phyloP scores from a whole-genome alignment of 148 eudicot genomes.

The Silene latifolia region DNA sequence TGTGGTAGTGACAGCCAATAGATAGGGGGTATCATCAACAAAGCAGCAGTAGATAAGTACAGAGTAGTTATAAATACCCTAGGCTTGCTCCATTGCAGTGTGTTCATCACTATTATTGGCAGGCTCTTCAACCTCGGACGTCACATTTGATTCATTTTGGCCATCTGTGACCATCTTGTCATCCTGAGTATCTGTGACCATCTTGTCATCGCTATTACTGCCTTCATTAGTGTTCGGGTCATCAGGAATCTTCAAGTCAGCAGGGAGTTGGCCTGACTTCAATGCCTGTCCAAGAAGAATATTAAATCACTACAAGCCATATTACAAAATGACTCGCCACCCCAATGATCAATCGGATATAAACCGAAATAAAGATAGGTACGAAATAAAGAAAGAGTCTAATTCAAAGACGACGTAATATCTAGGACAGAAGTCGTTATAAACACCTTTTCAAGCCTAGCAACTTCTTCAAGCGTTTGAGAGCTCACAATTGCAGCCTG shows the following conservation, averaged over 20 bases:
- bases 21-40: neutral
- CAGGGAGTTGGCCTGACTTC: conserved; percentile 87
- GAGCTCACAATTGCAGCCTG: conserved; percentile 99
- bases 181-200: conserved; percentile 25
- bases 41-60: neutral
- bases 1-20: neutral
- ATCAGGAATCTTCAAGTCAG: conserved; percentile 56
- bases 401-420: neutral
- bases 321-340: neutral
- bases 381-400: neutral
- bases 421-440: neutral
- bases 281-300: conserved; percentile 46
- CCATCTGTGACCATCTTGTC: conserved; percentile 61
- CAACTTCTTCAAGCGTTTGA: conserved; percentile 99
- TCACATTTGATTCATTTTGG: conserved; percentile 34
- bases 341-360: neutral
- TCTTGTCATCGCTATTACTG: conserved; percentile 19
- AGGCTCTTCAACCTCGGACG: conserved; percentile 29
- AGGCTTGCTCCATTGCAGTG: conserved; percentile 30
- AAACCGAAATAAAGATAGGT: neutral
- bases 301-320: conserved; percentile 12
- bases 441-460: conserved; percentile 90
- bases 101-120: conserved; percentile 17
- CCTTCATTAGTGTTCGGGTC: conserved; percentile 19
- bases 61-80: conserved; percentile 2